Base-by-base conservation (phyloP, 2,329 filamentous ascomycete genomes). In the Aureobasidium sp. region DNA sequence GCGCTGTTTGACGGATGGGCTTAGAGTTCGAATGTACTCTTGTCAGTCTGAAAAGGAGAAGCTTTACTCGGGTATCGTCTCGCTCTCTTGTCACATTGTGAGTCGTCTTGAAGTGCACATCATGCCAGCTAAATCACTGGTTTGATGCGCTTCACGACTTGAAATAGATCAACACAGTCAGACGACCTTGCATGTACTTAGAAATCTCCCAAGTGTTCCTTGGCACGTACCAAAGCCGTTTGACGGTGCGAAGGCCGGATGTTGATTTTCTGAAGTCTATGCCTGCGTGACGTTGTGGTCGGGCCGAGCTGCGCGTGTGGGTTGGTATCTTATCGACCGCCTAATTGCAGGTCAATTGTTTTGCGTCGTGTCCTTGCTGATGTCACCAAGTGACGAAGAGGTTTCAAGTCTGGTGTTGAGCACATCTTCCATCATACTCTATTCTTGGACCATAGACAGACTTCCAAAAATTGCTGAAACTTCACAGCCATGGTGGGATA, bases 211-310 rank as follows among this genome's bases (percentile, higher is more conserved):
- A 13, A 41, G 23, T 29, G 26, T 17, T 27, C 15, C 37, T 44
- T 42, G 52, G 37, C 52, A 56, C 37, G 52, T 23, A 56, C 52
- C 27, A 34, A 15, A 44, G 52, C 41, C 39, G 52, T 56, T 56
- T n/a, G 26, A 44, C 39, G 52, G 34, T 36, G 29, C 47, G n/a
- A 51, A 51, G 32, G 29, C 23, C 27, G 47, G 47, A 23, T 26
- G 51, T 8, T n/a, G 8, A 12, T 9, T 4, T n/a, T 6, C 13
- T 29, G 26, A 9, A 42, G 23, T 27, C 17, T 32, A 37, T 55
- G 36, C 39, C 10, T 32, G 37, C 36, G 46, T 56, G 52, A 56
- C 52, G 52, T 56, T 46, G 26, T 23, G 39, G 17, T 37, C 39
- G 41, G 52, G n/a, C 52, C 52, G 26, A 41, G 29, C 20, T 32